Base-by-base conservation (phyloP, 2,329 filamentous ascomycete genomes). In the Lecanicillium sp. region DNA sequence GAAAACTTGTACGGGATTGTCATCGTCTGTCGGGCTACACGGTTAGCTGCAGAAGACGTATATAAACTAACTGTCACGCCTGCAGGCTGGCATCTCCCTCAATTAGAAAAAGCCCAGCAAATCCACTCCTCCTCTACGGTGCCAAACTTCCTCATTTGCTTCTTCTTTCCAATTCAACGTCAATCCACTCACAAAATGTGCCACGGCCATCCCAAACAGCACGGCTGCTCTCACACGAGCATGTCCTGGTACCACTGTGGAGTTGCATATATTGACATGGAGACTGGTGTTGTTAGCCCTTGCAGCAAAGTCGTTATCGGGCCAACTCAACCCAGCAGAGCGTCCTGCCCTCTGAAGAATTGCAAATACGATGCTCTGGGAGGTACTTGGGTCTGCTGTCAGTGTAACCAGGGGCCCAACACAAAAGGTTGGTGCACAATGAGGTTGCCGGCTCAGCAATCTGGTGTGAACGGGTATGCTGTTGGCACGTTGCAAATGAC, bases 211-310 rank as follows among this genome's bases (percentile, higher is more conserved):
- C 75, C 75, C 48, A 70, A 73, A 43, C 64, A 66, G 52, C 75
- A 79, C 54, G 64, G 71, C 12, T 79, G 75, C 58, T 67, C 68
- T 20, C 75, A 79, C 59, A 73, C 71, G n/a, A 78, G 75, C 39
- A 67, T 78, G 53, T 71, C 70, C 52, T 79, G 74, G 73, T 67
- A 75, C 56, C 77, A 78, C 60, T 79, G 75, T 55, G 71, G 74
- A 1, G 61, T 62, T 14, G 62, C 60, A 5, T 23, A 49, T 26
- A 71, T 78, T 50, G 73, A 79, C 58, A 59, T 74, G 26, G 59
- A 66, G 29, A 77, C 74, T 0, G 72, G 74, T 15, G 70, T 72
- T 50, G 70, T 74, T 57, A 69, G 68, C 29, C 69, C 74, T 27
- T 79, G 76, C 59, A 59, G 60, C 47, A 74, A 75, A 47, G 67